Base-by-base conservation (phyloP, 305 asterid genomes). In the Solanum aculeatissimum region DNA sequence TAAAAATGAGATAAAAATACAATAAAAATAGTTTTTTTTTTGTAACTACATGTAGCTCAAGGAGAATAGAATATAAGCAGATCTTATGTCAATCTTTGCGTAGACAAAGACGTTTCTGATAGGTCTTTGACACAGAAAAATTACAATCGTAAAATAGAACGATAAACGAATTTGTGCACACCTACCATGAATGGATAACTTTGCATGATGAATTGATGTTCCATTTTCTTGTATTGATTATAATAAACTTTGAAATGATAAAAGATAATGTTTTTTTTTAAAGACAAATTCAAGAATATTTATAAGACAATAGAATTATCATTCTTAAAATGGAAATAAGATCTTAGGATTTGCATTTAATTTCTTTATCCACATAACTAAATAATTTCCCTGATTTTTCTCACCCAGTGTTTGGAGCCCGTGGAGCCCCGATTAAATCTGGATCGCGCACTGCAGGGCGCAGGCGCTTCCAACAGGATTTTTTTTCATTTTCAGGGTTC, bases 11-110 rank as follows among this genome's bases (percentile, higher is more conserved):
- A 66, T 8, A 16, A 65, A 65, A 16, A 29, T 32, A 15, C 7
- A 12, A 65, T 3, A 25, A 65, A 27, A 14, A 14, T 68, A 35
- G 8, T 16, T 65, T 54, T 54, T 51, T 49, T 16, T 65, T 7
- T n/a, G 14, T 58, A 25, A 9, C 3, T 1, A 14, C 4, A 10
- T 27, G 4, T 58, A 58, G 3, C 9, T 1, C 21, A 0, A 21
- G 5, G 7, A 13, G 6, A 16, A 7, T 63, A 14, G 1, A 0
- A 63, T 13, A 0, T 63, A 27, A 0, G 2, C 0, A 7, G 0
- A 14, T 18, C 5, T 63, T 14, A 27, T 23, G 10, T 4, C 16
- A 12, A 49, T 4, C 1, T 49, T 13, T 49, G 4, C 3, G 18
- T 7, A 3, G 12, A 3, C 4, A 49, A 13, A 49, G 7, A 49